These are phyloP conservation scores for Castanea sativa DNA, from an alignment of 306 rosid genomes.

Conservation along the genomic window DNA sequence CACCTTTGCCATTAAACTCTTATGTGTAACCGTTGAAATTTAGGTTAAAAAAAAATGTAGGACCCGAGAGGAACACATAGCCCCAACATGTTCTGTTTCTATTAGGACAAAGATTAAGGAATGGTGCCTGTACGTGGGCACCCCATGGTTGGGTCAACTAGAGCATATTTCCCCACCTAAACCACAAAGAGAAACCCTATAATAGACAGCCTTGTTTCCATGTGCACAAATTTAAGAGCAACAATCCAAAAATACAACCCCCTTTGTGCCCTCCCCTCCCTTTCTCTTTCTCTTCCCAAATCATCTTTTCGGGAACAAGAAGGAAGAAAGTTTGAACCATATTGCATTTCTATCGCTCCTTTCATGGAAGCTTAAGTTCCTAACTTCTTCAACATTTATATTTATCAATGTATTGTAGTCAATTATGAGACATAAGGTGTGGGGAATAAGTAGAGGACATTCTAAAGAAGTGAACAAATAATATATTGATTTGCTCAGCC, in stretches of 20 bases:
- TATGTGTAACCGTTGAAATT: conserved; percentile 34
- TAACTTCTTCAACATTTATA: background rate
- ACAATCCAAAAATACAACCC: conserved; percentile 89
- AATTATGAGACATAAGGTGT: background rate
- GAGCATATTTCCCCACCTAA: conserved; percentile 90
- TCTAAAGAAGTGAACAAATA: no score
- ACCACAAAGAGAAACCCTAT: conserved; percentile 60
- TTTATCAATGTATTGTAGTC: background rate
- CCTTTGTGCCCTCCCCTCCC: conserved; percentile 51
- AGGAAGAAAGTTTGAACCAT: conserved; percentile 8
- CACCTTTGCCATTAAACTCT: conserved; percentile 2
- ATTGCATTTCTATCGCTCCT: conserved; percentile 13
- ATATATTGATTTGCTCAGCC: no score
- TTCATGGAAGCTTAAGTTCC: conserved; percentile 13
- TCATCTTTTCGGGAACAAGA: conserved; percentile 52
- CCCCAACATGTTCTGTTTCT: conserved; percentile 67
- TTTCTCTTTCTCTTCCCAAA: conserved; percentile 25
- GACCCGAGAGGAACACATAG: conserved; percentile 64
- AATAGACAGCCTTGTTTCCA: conserved; percentile 94
- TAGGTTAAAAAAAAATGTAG: conserved; percentile 46
- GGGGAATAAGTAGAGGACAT: no score
- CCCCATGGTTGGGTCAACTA: conserved; percentile 85
- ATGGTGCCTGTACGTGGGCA: conserved; percentile 58
- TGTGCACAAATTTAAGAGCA: conserved; percentile 93
- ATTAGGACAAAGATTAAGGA: conserved; percentile 85